Conservation (phyloP, 495 filamentous ascomycete genomes). For the Penicillium maclennaniae region DNA sequence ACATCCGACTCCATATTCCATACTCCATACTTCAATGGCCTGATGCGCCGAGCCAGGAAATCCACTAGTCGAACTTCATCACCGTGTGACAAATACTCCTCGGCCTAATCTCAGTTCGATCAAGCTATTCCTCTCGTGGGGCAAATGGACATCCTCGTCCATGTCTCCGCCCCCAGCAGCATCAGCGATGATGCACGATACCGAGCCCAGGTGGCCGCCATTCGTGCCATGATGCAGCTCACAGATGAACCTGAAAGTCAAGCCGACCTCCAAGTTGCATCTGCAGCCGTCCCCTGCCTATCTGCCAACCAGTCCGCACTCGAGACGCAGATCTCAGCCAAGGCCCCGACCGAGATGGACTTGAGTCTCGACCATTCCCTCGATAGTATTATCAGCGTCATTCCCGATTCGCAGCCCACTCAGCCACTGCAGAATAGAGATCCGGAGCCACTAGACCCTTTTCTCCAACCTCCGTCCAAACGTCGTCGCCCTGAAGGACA, state of each 20-base stretch:
- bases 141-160: constrained; percentile 56
- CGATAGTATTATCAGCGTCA: constrained; percentile 41
- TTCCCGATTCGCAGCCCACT: constrained; percentile 42
- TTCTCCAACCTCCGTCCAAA: not conserved
- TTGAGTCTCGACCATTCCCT: constrained; percentile 29
- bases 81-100: not conserved
- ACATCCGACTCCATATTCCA: no score
- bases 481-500: no score
- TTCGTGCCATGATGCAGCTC: constrained; percentile 30
- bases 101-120: not conserved
- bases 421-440: no score
- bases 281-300: not conserved
- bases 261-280: not conserved
- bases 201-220: constrained; percentile 56
- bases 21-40: not conserved
- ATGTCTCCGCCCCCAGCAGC: constrained; percentile 61
- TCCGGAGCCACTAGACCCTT: no score
- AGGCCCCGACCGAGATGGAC: not conserved
- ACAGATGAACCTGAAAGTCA: no score
- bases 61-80: not conserved
- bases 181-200: constrained; percentile 60
- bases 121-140: not conserved
- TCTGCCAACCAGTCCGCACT: not conserved
- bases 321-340: not conserved
- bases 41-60: not conserved